Evolutionary conservation across 2,329 filamentous ascomycete species (phyloP), one percentile per base, ranked within the genome.

Genomic region (Diaporthe citrichinensis): DNA sequence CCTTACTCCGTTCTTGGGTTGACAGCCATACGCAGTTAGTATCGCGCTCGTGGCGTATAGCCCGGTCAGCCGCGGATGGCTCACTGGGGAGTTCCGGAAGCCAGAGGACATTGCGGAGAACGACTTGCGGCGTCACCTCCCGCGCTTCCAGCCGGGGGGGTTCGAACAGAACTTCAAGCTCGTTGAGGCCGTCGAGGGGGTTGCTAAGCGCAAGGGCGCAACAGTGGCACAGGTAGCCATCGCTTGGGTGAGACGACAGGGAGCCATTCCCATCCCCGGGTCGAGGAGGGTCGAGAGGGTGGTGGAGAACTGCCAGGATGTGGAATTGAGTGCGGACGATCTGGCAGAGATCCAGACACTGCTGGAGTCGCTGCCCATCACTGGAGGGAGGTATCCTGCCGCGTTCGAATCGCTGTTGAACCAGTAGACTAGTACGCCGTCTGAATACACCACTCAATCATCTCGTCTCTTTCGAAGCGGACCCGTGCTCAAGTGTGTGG

Each of bases 201-300:
- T 95, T 41, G 92, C 93, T 1, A 81, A 85, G 78, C 85, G 86
- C 78, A 94, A 94, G 84, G 87, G 87, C 1, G 89, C 87, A 80
- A 92, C 91, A 0, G 81, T 90, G 9, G 88, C 88, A 1, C 93
- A 95, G 83, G 85, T 95, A 41, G 92, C 92, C 23, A 85, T 95
- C 73, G 88, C 87, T 69, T 95, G 93, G 92, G 83, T 91, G 4
- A 84, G 83, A 62, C 85, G 84, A 41, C 86, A 88, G 15, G 90
- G 88, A 20, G 89, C 93, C 75, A 89, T 94, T 67, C 92, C 92
- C 8, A 93, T 94, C 76, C 92, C 92, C 0, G 92, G 92, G 2
- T 89, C 92, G 14, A 90, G 89, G 1, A 90, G 86, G 12, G 84
- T 83, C 12, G 86, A 84, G 58, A 86, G 91, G 36, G 87, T 94